Conservation (phyloP, 768 basidiomycete genomes). For the Trametes villosa region DNA sequence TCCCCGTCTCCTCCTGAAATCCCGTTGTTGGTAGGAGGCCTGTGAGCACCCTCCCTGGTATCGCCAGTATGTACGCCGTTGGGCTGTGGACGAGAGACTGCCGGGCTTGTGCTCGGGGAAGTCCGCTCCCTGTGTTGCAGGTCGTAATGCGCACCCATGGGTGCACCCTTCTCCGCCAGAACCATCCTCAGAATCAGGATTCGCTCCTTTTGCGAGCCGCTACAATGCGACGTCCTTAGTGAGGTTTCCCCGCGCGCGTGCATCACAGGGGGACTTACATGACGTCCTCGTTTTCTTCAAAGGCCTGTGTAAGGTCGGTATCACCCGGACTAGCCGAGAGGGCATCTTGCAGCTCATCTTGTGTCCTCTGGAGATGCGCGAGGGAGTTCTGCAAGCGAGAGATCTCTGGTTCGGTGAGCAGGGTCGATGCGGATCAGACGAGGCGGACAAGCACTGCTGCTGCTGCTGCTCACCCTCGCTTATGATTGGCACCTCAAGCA, state of each 20-base stretch:
- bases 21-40: too few relatives aligned
- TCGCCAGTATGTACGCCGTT: not conserved
- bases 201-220: conserved; percentile 78
- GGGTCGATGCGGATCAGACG: not conserved
- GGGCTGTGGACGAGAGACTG: not conserved
- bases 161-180: conserved; percentile 62
- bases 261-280: conserved; percentile 51
- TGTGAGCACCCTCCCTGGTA: too few relatives aligned
- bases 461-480: conserved; percentile 59
- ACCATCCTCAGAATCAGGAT: conserved; percentile 70
- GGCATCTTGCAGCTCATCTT: conserved; percentile 55
- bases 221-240: conserved; percentile 1
- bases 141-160: conserved; percentile 51
- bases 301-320: conserved; percentile 59
- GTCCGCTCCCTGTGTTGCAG: not conserved
- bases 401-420: conserved; percentile 57
- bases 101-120: not conserved
- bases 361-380: conserved; percentile 62
- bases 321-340: conserved; percentile 48
- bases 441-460: not conserved
- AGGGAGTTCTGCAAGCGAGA: conserved; percentile 75
- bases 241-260: not conserved
- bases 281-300: conserved; percentile 72
- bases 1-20: too few relatives aligned
- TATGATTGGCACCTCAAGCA: conserved; percentile 67